These are phyloP conservation scores for Penicillium paradoxum DNA, from an alignment of 495 filamentous ascomycete species.

Conservation along the genomic window DNA sequence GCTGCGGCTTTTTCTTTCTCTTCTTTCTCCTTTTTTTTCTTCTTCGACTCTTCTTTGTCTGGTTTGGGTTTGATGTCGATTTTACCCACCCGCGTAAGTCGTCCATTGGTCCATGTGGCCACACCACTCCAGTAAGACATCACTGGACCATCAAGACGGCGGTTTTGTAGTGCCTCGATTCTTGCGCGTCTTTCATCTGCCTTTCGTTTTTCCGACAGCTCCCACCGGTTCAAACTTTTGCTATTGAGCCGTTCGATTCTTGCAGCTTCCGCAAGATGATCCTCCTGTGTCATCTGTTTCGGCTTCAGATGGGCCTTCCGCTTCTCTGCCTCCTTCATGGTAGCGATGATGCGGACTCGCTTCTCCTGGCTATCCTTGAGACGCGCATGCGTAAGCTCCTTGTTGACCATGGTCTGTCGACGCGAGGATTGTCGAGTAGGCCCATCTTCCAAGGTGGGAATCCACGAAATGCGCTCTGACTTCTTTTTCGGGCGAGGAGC, in stretches of 20 bases:
- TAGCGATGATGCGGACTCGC: conserved; percentile 69
- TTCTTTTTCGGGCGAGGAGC: conserved; percentile 79
- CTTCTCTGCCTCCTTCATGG: conserved; percentile 84
- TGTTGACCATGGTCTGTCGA: conserved; percentile 75
- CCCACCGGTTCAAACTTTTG: conserved; percentile 92
- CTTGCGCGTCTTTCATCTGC: conserved; percentile 76
- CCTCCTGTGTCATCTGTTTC: conserved; percentile 80
- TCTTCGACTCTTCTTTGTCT: conserved; percentile 37
- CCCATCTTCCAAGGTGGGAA: conserved; percentile 72
- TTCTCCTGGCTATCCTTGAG: conserved; percentile 79
- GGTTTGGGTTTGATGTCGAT: conserved; percentile 51
- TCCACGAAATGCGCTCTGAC: conserved; percentile 84
- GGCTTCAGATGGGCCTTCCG: conserved; percentile 70
- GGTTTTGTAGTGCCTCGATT: conserved; percentile 78
- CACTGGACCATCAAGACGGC: conserved; percentile 81
- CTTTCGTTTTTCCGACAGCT: conserved; percentile 80
- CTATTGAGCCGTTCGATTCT: conserved; percentile 76
- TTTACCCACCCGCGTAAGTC: conserved; percentile 68
- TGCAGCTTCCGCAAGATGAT: conserved; percentile 79
- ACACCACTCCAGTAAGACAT: conserved; percentile 91
- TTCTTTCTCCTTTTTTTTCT: conserved; percentile 36
- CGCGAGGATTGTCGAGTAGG: conserved; percentile 80
- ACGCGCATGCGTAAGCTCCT: conserved; percentile 73
- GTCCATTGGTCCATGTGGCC: conserved; percentile 70
- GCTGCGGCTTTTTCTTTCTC: conserved; percentile 21